Conservation (phyloP, 1,284 basidiomycete genomes). For the Porogramme epimiltina region DNA sequence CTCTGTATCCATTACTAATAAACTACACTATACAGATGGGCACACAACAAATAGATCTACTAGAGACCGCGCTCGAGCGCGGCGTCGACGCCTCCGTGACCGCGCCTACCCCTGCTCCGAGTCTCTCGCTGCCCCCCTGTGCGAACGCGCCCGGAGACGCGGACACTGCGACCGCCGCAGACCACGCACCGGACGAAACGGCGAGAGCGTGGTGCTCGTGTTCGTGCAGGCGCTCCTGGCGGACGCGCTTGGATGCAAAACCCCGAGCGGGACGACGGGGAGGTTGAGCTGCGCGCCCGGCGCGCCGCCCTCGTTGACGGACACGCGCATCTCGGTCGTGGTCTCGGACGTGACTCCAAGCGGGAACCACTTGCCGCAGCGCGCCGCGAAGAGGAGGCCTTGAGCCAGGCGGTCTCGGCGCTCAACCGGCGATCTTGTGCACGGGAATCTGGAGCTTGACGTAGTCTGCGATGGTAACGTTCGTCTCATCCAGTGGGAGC, state of each 20-base stretch:
- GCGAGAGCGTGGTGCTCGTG: too few species aligned
- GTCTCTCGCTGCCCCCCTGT: too few species aligned
- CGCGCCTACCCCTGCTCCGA: too few species aligned
- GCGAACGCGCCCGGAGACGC: too few species aligned
- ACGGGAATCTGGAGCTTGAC: slow-evolving; percentile 7
- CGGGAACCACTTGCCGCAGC: slow-evolving; percentile 51
- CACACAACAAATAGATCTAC: too few species aligned
- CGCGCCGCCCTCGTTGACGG: slow-evolving; percentile 3
- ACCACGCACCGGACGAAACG: too few species aligned
- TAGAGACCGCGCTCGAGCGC: too few species aligned
- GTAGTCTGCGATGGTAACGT: slow-evolving; percentile 25
- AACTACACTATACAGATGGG: too few species aligned
- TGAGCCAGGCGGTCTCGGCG: slow-evolving; percentile 19
- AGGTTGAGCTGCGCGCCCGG: slow-evolving; percentile 43
- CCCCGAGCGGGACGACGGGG: slow-evolving; percentile 61
- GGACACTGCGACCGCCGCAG: too few species aligned
- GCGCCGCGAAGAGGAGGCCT: slow-evolving; percentile 50
- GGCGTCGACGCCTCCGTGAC: too few species aligned
- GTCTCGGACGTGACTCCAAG: slow-evolving; percentile 33
- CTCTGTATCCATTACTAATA: too few species aligned
- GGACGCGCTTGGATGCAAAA: slow-evolving; percentile 68
- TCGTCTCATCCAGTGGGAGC: slow-evolving; percentile 29
- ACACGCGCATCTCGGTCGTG: slow-evolving; percentile 37
- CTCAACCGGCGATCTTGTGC: background rate
- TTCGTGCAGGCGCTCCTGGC: too few species aligned